Conservation (phyloP, 345 rosid genomes). For the Salix dunnii region DNA sequence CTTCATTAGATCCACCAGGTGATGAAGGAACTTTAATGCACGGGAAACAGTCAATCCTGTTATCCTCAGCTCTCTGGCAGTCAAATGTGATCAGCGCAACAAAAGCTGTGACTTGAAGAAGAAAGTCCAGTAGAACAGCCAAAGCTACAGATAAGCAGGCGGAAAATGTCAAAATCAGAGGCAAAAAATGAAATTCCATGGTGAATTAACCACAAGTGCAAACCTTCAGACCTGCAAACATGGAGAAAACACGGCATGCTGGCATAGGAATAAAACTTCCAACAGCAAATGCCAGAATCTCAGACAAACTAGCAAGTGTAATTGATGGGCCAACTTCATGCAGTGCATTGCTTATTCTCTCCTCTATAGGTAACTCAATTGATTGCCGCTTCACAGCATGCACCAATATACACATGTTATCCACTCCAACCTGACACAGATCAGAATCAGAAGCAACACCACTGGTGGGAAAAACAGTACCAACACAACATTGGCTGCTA, state of each 20-base stretch:
- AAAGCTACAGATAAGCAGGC: conserved; percentile 53
- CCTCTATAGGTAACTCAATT: conserved; percentile 64
- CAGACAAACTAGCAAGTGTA: conserved; percentile 92
- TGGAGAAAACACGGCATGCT: conserved; percentile 93
- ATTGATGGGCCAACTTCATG: conserved; percentile 99
- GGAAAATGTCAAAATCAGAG: not conserved
- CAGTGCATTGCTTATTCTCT: conserved; percentile 74
- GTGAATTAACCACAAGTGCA: not conserved
- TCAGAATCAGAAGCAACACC: conserved; percentile 5
- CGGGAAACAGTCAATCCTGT: conserved; percentile 87
- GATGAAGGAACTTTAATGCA: conserved; percentile 58
- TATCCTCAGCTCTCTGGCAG: conserved; percentile 66
- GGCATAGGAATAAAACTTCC: conserved; percentile 97
- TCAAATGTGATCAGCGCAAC: conserved; percentile 87
- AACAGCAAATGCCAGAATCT: conserved; percentile 90
- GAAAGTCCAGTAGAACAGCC: conserved; percentile 91
- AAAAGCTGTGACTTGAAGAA: conserved; percentile 94
- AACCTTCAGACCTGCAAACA: conserved; percentile 73
- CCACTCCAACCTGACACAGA: conserved; percentile 77
- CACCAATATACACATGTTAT: conserved; percentile 94
- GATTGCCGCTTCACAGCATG: conserved; percentile 92
- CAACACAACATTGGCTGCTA: not conserved
- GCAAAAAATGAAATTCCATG: not conserved
- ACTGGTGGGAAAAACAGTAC: not conserved
- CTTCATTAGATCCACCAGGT: conserved; percentile 54